Percentiles rank a stretch among this genome's conserved stretches.
Conservation (phyloP, 2,329 filamentous ascomycete species). For the Endothia cerciana region DNA sequence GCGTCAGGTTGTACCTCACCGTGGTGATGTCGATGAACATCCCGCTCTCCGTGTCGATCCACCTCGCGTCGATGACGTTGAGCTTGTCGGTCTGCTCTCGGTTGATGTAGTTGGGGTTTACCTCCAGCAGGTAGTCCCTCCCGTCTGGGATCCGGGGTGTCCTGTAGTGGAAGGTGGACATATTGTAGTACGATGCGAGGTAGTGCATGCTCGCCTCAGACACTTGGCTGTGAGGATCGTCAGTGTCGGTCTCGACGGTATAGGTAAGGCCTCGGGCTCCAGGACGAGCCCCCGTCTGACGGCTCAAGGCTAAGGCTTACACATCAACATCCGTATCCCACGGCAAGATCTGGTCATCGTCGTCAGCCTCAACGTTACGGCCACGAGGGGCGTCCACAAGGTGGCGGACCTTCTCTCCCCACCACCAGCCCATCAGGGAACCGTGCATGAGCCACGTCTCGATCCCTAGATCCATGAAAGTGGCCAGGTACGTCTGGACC, state of each 20-base stretch:
- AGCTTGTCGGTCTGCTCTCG: constrained; percentile 43
- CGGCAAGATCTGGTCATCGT: constrained; percentile 61
- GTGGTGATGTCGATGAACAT: constrained; percentile 57
- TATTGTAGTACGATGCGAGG: constrained; percentile 70
- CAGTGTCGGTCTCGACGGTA: background rate
- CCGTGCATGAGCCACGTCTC: constrained; percentile 86
- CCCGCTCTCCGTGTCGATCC: constrained; percentile 52
- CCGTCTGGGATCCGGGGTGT: constrained; percentile 44
- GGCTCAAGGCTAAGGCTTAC: background rate
- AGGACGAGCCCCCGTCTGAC: background rate
- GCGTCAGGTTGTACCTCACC: constrained; percentile 51
- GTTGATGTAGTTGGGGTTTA: constrained; percentile 49
- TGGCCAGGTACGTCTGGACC: constrained; percentile 72
- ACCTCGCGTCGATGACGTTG: constrained; percentile 53
- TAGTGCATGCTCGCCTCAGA: constrained; percentile 66
- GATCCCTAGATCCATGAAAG: constrained; percentile 66
- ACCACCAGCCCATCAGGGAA: constrained; percentile 88
- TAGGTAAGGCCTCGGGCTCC: background rate
- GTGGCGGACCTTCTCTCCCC: constrained; percentile 58
- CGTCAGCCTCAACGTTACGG: constrained; percentile 31
- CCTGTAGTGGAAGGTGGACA: constrained; percentile 50
- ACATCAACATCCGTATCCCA: constrained; percentile 82
- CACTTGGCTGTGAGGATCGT: constrained; percentile 53
- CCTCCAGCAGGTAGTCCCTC: constrained; percentile 52
- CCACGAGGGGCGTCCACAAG: background rate